These are phyloP conservation scores for Tetradesmus obliquus DNA, from an alignment of 139 green algal genomes.

Conservation along the genomic window DNA sequence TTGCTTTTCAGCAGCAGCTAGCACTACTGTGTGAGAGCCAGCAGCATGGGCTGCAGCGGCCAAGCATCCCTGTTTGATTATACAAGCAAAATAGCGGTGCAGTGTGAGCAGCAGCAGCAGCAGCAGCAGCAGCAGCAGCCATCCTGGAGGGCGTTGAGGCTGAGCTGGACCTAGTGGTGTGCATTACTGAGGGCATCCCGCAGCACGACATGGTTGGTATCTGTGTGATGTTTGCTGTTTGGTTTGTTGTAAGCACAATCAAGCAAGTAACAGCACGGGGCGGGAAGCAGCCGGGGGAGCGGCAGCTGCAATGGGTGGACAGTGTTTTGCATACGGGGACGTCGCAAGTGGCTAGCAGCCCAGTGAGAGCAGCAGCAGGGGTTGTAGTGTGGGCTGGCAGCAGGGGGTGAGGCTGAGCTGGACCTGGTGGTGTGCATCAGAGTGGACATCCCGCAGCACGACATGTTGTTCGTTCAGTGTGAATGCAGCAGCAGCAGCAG, in stretches of 20 bases:
- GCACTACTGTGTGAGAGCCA: too few relatives aligned
- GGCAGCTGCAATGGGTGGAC: not conserved
- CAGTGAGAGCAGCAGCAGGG: slow-evolving; percentile 79
- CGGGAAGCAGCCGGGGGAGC: not conserved
- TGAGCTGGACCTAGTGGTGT: slow-evolving; percentile 96
- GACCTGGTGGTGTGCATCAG: slow-evolving; percentile 99
- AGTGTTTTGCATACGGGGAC: not conserved
- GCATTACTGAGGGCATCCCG: slow-evolving; percentile 99
- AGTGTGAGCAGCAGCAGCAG: not conserved
- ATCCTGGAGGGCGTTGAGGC: slow-evolving; percentile 96
- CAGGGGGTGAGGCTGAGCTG: slow-evolving; percentile 92
- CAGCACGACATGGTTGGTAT: slow-evolving; percentile 94
- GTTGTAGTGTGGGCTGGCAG: slow-evolving; percentile 82
- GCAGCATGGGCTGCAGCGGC: too few relatives aligned
- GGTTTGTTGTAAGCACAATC: not conserved
- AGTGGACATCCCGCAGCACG: slow-evolving; percentile 98
- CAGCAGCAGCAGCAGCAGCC: slow-evolving; percentile 80
- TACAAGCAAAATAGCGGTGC: not conserved
- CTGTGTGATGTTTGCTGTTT: not conserved
- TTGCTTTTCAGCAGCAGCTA: not conserved
- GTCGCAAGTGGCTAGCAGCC: not conserved
- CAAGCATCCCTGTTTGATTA: too few relatives aligned
- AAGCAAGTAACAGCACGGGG: not conserved
- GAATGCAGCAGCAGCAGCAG: not conserved
- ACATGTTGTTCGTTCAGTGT: slow-evolving; percentile 74